A percentile compares a stretch with the other conserved stretches of the same genome.
phyloP scores from a whole-genome alignment of 176 grass and related monocot genomes.

The Triticum monococcum region DNA sequence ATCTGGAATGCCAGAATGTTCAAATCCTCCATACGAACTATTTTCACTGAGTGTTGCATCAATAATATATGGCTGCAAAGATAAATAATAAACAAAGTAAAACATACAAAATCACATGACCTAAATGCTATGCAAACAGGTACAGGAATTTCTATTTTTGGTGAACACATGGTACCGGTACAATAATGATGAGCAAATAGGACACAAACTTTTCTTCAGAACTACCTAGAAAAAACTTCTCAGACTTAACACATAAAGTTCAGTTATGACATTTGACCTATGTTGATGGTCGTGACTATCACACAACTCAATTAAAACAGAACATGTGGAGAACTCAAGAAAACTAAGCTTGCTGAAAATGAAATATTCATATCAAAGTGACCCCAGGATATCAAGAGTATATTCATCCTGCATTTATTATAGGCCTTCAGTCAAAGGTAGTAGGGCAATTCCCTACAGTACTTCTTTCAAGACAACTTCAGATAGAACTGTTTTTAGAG shows the following conservation, averaged over 20 bases:
- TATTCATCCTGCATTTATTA: not conserved
- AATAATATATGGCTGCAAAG: slow-evolving; percentile 68
- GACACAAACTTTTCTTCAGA: not conserved
- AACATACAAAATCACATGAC: not conserved
- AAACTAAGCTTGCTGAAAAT: not conserved
- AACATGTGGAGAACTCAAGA: not conserved
- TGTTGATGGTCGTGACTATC: not conserved
- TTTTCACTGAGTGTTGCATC: slow-evolving; percentile 33
- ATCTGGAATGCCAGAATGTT: slow-evolving; percentile 63
- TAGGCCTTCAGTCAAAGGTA: not conserved
- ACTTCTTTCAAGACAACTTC: not conserved
- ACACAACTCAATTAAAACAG: not conserved
- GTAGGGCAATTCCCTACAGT: not conserved
- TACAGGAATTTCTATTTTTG: not conserved
- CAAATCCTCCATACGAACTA: slow-evolving; percentile 68
- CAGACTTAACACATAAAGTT: not conserved
- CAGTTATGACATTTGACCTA: not conserved
- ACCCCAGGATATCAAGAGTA: not conserved
- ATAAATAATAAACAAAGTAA: slow-evolving; percentile 10
- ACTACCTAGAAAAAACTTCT: not conserved
- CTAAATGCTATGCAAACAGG: not conserved
- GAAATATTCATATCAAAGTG: slow-evolving; percentile 1
- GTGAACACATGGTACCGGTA: not conserved
- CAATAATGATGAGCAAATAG: not conserved
- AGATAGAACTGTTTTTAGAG: not conserved